Conservation (phyloP, 139 green algal species). For the Yamagishiella unicocca region DNA sequence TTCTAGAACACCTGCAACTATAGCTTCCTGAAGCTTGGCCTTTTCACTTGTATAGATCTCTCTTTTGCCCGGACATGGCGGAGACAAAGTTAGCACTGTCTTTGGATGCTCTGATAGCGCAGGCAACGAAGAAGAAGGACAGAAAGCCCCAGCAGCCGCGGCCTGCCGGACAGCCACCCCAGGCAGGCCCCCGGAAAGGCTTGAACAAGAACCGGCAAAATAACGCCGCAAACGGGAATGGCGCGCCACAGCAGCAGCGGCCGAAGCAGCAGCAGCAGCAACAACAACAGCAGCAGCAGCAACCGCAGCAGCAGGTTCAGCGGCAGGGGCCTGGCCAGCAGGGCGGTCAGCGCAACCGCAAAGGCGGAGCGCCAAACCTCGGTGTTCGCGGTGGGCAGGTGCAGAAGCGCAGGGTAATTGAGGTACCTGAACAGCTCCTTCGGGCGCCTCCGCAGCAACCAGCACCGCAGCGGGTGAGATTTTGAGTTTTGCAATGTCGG, state of each 20-base stretch:
- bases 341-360: constrained; percentile 1
- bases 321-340: neutral
- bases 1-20: too few relatives aligned
- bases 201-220: constrained; percentile 3
- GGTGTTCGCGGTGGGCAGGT: constrained; percentile 22
- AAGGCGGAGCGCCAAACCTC: neutral
- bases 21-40: too few relatives aligned
- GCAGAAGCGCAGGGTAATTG: constrained; percentile 13
- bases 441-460: neutral
- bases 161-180: neutral
- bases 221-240: neutral
- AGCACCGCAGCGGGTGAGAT: neutral
- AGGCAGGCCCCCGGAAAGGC: constrained; percentile 9
- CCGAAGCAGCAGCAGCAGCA: constrained; percentile 9
- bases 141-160: neutral
- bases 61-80: neutral
- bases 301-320: neutral
- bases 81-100: constrained; percentile 32
- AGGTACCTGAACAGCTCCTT: neutral
- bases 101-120: constrained; percentile 35
- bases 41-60: too few relatives aligned
- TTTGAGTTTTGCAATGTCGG: too few relatives aligned
- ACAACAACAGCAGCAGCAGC: neutral
- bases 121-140: neutral
- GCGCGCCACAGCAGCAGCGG: neutral